Percentiles rank a stretch among this genome's conserved stretches.
phyloP scores from a whole-genome alignment of 495 filamentous ascomycete species.

The Daldinia grandis region DNA sequence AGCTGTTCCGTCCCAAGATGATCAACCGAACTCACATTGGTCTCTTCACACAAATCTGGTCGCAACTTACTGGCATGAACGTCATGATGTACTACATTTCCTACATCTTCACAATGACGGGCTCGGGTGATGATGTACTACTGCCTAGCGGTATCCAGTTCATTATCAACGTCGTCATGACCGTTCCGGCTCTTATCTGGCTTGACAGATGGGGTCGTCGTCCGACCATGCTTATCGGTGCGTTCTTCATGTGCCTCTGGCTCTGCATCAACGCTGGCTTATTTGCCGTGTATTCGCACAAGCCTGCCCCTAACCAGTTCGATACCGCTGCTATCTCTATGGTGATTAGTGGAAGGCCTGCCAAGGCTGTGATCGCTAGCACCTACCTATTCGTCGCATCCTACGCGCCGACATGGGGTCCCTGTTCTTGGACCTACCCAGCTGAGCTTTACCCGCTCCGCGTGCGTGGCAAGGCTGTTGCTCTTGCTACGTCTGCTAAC shows the following conservation, averaged over 20 bases:
- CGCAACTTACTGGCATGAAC: constrained; percentile 85
- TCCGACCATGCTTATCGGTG: constrained; percentile 69
- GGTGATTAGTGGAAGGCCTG: constrained; percentile 63
- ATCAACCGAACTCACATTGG: constrained; percentile 78
- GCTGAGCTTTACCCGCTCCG: constrained; percentile 78
- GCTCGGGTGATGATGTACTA: constrained; percentile 66
- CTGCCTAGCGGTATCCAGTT: constrained; percentile 78
- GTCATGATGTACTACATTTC: constrained; percentile 79
- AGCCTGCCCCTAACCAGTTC: constrained; percentile 47
- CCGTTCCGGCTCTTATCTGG: constrained; percentile 62
- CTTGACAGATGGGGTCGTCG: constrained; percentile 70
- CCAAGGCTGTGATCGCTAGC: constrained; percentile 77
- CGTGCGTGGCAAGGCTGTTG: constrained; percentile 76
- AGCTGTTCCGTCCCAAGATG: constrained; percentile 75
- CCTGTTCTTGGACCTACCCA: constrained; percentile 77
- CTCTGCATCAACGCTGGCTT: constrained; percentile 76
- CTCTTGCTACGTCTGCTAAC: constrained; percentile 74
- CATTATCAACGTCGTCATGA: constrained; percentile 71
- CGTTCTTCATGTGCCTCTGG: constrained; percentile 72
- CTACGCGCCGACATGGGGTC: constrained; percentile 80
- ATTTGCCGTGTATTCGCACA: constrained; percentile 61
- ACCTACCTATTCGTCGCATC: constrained; percentile 81
- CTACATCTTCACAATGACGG: constrained; percentile 79
- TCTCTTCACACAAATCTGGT: constrained; percentile 84
- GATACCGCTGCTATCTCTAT: constrained; percentile 54